Evolutionary conservation across 345 rosid genomes (phyloP).

Genomic region (Syzygium aromaticum): DNA sequence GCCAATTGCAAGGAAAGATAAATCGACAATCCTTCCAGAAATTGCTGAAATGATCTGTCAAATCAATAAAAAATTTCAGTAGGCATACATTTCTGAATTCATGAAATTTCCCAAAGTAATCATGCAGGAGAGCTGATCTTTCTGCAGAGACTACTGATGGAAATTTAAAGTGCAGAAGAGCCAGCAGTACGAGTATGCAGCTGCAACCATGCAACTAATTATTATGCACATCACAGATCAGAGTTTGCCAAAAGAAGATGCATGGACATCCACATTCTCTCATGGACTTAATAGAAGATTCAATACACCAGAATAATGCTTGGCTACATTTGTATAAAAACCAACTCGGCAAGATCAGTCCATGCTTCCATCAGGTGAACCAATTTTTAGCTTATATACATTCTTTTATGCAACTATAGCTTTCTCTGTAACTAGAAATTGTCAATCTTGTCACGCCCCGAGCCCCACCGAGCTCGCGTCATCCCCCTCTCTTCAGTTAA

Average conservation of each 20-base stretch:
- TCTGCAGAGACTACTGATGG: neutral
- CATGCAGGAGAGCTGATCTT: neutral
- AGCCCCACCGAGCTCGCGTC: too few species aligned
- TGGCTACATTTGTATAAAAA: neutral
- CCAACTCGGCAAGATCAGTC: neutral
- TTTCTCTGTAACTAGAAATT: neutral
- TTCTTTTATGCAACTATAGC: neutral
- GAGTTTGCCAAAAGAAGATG: neutral
- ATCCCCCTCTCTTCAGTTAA: too few species aligned
- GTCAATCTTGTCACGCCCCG: too few species aligned
- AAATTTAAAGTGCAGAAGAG: neutral
- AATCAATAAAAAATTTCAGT: neutral
- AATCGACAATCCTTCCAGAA: conserved; percentile 93
- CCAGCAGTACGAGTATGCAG: neutral
- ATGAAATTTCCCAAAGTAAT: neutral
- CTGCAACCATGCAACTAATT: neutral
- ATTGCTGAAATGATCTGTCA: conserved; percentile 55
- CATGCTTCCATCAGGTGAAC: neutral
- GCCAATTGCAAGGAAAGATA: conserved; percentile 82
- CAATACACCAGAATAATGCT: neutral
- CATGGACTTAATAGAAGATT: neutral
- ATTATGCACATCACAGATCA: neutral
- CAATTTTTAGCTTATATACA: neutral
- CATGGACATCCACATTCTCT: neutral
- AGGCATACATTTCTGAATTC: neutral